phyloP scores from a whole-genome alignment of 192 early-diverging fungal genomes.

The Geranomyces michiganensis region DNA sequence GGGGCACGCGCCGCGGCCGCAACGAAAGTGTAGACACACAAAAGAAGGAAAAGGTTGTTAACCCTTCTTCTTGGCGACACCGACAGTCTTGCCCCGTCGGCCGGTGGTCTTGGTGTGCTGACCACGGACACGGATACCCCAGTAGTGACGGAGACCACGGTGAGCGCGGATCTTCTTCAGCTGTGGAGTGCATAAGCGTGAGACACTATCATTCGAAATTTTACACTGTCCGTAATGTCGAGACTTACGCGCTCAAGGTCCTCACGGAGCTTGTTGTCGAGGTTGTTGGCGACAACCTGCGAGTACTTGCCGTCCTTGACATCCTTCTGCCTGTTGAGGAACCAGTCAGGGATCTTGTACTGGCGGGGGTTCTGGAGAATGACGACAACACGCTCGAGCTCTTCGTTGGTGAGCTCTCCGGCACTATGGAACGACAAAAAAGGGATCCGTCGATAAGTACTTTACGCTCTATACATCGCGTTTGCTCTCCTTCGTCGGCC shows the following conservation, averaged over 20 bases:
- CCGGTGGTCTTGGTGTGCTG: slow-evolving; percentile 99
- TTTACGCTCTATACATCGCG: neutral
- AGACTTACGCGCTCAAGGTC: slow-evolving; percentile 79
- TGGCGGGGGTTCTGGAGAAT: slow-evolving; percentile 99
- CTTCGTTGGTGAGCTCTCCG: slow-evolving; percentile 96
- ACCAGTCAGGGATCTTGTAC: slow-evolving; percentile 99
- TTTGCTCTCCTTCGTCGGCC: neutral
- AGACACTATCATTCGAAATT: neutral
- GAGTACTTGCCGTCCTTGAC: slow-evolving; percentile 92
- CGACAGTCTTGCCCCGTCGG: slow-evolving; percentile 92
- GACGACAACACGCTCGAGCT: slow-evolving; percentile 96
- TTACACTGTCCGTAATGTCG: no score
- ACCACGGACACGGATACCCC: slow-evolving; percentile 98
- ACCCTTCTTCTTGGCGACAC: slow-evolving; percentile 97
- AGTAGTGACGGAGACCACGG: slow-evolving; percentile 99
- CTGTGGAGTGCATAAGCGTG: slow-evolving; percentile 20
- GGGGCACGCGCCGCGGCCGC: no score
- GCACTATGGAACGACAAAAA: slow-evolving; percentile 60
- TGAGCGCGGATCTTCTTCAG: slow-evolving; percentile 99
- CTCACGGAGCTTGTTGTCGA: slow-evolving; percentile 97
- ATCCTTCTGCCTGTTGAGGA: slow-evolving; percentile 99
- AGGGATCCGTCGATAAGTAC: neutral
- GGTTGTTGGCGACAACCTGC: slow-evolving; percentile 90
- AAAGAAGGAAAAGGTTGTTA: slow-evolving; percentile 9
- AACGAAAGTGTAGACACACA: neutral